A percentile compares a stretch with the other conserved stretches of the same genome.
Evolutionary conservation across 805 yeast species (phyloP).

Genomic region (Myxozyma udenii): DNA sequence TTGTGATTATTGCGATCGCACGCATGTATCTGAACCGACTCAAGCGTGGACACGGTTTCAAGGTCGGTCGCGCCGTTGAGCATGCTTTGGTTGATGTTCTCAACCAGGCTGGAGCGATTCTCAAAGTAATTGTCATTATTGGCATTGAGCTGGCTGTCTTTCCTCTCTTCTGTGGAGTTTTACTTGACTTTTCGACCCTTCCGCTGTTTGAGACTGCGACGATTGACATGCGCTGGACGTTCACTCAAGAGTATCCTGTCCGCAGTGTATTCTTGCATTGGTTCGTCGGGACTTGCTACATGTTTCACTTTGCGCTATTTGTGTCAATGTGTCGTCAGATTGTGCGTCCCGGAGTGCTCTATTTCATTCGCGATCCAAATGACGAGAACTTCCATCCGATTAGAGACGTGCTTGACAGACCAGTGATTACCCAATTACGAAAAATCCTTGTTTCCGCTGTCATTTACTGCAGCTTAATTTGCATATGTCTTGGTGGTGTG

Average conservation of each 20-base stretch:
- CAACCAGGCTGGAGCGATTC: slow-evolving; percentile 45
- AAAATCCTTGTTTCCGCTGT: slow-evolving; percentile 69
- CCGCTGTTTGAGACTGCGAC: slow-evolving; percentile 47
- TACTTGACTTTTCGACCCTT: slow-evolving; percentile 64
- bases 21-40: slow-evolving; percentile 12
- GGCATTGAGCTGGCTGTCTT: slow-evolving; percentile 77
- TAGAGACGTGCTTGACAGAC: slow-evolving; percentile 80
- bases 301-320: slow-evolving; percentile 81
- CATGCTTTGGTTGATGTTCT: slow-evolving; percentile 19
- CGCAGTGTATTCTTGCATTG: slow-evolving; percentile 47
- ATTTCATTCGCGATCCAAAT: slow-evolving; percentile 89
- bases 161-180: slow-evolving; percentile 81
- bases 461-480: slow-evolving; percentile 69
- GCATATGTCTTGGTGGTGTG: slow-evolving; percentile 69
- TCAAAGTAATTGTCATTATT: slow-evolving; percentile 73
- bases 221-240: slow-evolving; percentile 8
- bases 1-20: slow-evolving; percentile 6
- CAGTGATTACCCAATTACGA: slow-evolving; percentile 67
- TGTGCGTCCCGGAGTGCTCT: slow-evolving; percentile 83
- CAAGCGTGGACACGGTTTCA: background rate
- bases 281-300: slow-evolving; percentile 76
- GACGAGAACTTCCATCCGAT: slow-evolving; percentile 85
- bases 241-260: slow-evolving; percentile 29
- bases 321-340: slow-evolving; percentile 80
- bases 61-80: slow-evolving; percentile 15